Percentiles rank a stretch among this genome's conserved stretches.
Conservation (phyloP, 2,329 filamentous ascomycete species). For the Monosporascus sp. region DNA sequence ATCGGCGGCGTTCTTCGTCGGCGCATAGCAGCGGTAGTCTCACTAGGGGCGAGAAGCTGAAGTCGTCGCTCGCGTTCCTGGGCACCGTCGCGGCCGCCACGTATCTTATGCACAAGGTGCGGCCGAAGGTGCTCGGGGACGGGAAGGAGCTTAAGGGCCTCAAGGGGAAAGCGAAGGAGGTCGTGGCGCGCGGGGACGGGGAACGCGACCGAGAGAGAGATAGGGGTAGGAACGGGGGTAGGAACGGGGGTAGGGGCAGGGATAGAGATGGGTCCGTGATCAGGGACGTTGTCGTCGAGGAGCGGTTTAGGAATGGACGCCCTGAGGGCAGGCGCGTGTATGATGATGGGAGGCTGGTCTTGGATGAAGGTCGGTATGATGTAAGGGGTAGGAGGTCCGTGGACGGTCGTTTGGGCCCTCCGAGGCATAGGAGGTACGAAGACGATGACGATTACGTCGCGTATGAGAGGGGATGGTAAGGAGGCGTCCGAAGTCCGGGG, state of each 20-base stretch:
- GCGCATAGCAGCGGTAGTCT: background rate
- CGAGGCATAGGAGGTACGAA: background rate
- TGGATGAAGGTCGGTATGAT: background rate
- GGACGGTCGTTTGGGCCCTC: background rate
- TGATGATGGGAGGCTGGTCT: background rate
- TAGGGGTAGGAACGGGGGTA: background rate
- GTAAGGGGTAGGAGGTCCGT: background rate
- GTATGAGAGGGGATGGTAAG: background rate
- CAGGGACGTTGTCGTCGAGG: background rate
- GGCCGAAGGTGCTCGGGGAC: background rate
- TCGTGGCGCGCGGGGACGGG: background rate
- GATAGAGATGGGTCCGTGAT: background rate
- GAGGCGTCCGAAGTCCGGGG: background rate
- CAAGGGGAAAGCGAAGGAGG: background rate
- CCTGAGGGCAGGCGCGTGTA: background rate
- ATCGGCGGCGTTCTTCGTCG: background rate
- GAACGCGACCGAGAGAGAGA: background rate
- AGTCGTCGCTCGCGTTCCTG: background rate
- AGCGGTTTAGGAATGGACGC: background rate
- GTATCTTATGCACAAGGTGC: background rate
- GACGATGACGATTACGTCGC: background rate
- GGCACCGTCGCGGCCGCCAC: background rate
- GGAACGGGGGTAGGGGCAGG: background rate
- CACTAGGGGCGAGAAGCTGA: background rate
- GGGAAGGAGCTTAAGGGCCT: background rate